Base-by-base conservation (phyloP, 2,329 filamentous ascomycete genomes). In the Neopestalotiopsis sp. region DNA sequence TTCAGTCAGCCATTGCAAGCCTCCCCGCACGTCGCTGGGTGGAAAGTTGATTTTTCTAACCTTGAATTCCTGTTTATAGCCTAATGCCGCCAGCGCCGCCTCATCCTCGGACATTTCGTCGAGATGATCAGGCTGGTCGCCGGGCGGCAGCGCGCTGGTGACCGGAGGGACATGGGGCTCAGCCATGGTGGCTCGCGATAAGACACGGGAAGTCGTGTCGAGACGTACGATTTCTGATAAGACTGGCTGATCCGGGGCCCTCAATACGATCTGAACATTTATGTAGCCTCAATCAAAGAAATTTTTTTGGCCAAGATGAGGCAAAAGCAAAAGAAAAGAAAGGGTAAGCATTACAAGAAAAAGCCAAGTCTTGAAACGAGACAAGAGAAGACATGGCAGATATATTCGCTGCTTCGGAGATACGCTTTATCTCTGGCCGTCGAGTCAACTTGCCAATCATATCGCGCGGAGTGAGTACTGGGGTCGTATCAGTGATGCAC, bases 71-170 rank as follows among this genome's bases (percentile, higher is more conserved):
- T 85, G 84, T 73, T 83, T 85, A 73, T 86, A 87, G 62, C 90
- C 90, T 30, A 92, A 81, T 1, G 89, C 86, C 2, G 87, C 88
- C 5, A 92, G 82, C 1, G 86, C 86, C 67, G 90, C 88, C 72
- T 91, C 89, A 74, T 91, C 90, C 4, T 70, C 75, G 17, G 76
- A 75, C 77, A 79, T 77, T n/a, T 76, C 74, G 45, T 68, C 69
- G 30, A 78, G 34, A 45, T 74, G 68, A 40, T 76, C 76, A 13
- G 76, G 76, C 32, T 74, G 40, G 56, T 78, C 77, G 10, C 73
- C 75, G 17, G 74, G 71, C 6, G 70, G 59, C 42, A 77, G 73
- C 14, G 77, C 74, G 30, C 72, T 77, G 58, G 75, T 77, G 49
- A 76, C 77, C 30, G 74, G 65, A n/a, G 73, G 74, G 9, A 67